Evolutionary conservation across 331 rosid species (phyloP), one percentile per base, ranked within the genome.

Genomic region (Cucumis variabilis): DNA sequence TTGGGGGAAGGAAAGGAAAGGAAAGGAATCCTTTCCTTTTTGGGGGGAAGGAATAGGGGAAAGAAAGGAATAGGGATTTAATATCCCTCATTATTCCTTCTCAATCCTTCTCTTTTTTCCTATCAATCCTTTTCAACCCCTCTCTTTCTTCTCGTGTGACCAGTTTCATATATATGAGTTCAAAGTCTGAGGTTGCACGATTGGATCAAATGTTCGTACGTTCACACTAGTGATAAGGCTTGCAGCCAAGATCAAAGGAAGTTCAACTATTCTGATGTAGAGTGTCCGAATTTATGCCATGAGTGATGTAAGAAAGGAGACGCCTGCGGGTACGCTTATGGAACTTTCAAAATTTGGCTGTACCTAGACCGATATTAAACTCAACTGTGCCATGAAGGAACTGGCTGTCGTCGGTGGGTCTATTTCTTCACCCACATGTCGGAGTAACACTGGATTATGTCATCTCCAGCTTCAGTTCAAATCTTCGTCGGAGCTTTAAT

Each of bases 321-420:
- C 69, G 84, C 91, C 0, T 97, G 99, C 69, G 94, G 93, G 90
- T 92, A 94, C 51, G 96, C 99, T 13, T 98, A 97, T 20, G 99
- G 99, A n/a, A 98, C 94, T 1, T 97, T 97, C 37, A 98, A 97
- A 86, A 92, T 96, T 85, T 96, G 99, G 99, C 97, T 96, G 1
- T 98, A 96, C 75, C 99, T 98, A 10, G 92, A 93, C 15, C 95
- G 99, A 1, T 97, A 95, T 88, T 82, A 97, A 72, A 97, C 99
- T 20, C 98, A 97, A 89, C 94, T 94, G 8, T 97, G 99, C 85
- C 94, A 94, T 67, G 99, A 97, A 86, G 95, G 98, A 10, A 87
- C 89, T 4, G 25, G 48, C 24, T 97, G 99, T 69, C 93, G 92
- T 41, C 93, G 99, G 5, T 90, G 94, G 4, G 97, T 97, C 8